Evolutionary conservation across 169 alveolate species (phyloP).

Genomic region (Plasmodium gaboni): DNA sequence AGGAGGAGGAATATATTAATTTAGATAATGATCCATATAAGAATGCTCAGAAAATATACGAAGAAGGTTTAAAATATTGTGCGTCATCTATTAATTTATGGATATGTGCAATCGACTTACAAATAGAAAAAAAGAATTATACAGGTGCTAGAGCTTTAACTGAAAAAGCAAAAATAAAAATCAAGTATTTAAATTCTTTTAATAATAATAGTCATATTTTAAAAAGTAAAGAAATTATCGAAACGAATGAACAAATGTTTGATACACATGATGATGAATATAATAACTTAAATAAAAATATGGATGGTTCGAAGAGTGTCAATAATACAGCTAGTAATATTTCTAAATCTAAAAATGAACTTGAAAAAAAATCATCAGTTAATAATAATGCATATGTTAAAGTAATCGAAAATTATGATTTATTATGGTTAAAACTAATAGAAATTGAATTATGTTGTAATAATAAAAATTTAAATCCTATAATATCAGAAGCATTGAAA

Average conservation of each 20-base stretch:
- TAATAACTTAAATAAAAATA: conserved; percentile 36
- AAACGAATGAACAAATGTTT: conserved; percentile 66
- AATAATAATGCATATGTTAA: conserved; percentile 73
- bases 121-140: conserved; percentile 83
- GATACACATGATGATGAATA: conserved; percentile 58
- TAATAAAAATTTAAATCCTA: conserved; percentile 90
- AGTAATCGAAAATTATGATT: conserved; percentile 84
- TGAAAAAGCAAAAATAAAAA: conserved; percentile 89
- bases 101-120: conserved; percentile 92
- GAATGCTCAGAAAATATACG: conserved; percentile 76
- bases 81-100: conserved; percentile 89
- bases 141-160: conserved; percentile 93
- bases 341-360: conserved; percentile 21
- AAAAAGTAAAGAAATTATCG: conserved; percentile 77
- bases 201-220: conserved; percentile 83
- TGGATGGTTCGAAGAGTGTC: conserved; percentile 75
- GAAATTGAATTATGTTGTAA: conserved; percentile 95
- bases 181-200: conserved; percentile 88
- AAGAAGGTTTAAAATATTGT: conserved; percentile 82
- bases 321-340: conserved; percentile 14
- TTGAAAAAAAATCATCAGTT: conserved; percentile 75
- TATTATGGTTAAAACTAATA: conserved; percentile 94
- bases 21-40: neutral
- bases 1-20: neutral
- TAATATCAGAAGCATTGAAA: conserved; percentile 94